Evolutionary conservation across 352 stramenopile species (phyloP).

Genomic region (Phytophthora idaei): DNA sequence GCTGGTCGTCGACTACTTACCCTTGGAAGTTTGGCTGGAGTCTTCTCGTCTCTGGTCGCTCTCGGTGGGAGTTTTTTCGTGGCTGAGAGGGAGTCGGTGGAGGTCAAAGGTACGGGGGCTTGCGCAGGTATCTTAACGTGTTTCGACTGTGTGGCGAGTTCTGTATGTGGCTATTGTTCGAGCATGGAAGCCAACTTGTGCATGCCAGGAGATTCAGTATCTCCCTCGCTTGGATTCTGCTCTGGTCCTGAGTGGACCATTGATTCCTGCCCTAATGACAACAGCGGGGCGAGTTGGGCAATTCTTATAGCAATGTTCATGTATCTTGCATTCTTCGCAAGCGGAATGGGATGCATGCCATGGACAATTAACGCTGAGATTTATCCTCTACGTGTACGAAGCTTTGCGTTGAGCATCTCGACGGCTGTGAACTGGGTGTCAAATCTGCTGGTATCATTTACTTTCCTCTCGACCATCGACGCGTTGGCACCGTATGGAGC

Average conservation of each 20-base stretch:
- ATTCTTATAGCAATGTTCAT: constrained; percentile 73
- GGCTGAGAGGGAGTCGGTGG: constrained; percentile 17
- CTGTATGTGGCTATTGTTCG: constrained; percentile 46
- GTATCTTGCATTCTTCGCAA: constrained; percentile 80
- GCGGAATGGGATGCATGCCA: constrained; percentile 87
- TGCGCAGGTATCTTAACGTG: constrained; percentile 55
- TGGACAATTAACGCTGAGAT: constrained; percentile 97
- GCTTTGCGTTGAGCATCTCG: constrained; percentile 82
- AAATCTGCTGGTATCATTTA: constrained; percentile 93
- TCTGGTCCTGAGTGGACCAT: constrained; percentile 43
- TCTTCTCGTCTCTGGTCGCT: constrained; percentile 23
- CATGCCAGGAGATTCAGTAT: constrained; percentile 29
- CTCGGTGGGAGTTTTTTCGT: constrained; percentile 29
- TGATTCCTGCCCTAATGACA: constrained; percentile 57
- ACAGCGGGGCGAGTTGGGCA: constrained; percentile 40
- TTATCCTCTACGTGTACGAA: constrained; percentile 90
- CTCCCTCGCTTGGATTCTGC: constrained; percentile 27
- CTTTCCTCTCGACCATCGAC: constrained; percentile 92
- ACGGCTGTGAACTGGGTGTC: constrained; percentile 93
- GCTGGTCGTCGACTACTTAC: constrained; percentile 22
- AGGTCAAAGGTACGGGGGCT: constrained; percentile 25
- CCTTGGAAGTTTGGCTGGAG: constrained; percentile 17
- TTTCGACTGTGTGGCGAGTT: constrained; percentile 71
- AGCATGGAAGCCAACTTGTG: constrained; percentile 27
- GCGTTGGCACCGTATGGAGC: constrained; percentile 60